phyloP scores from a whole-genome alignment of 2,329 filamentous ascomycete genomes.

The Xylariaceae sp. region DNA sequence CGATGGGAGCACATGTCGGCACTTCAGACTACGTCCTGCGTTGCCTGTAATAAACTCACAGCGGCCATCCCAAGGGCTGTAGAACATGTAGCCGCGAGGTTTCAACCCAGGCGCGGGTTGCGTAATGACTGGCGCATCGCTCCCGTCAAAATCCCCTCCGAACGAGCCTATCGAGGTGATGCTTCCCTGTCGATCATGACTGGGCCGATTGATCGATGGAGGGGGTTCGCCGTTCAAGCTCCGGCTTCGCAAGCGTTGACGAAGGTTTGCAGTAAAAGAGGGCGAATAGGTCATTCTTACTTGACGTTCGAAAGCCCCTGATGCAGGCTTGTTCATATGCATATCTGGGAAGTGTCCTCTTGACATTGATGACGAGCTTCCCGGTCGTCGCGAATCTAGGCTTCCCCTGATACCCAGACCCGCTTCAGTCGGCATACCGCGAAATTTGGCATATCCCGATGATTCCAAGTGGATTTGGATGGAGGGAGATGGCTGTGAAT shows the following conservation, averaged over 20 bases:
- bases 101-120: conserved; percentile 46
- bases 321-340: conserved; percentile 11
- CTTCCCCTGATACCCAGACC: conserved; percentile 19
- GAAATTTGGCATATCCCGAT: conserved; percentile 56
- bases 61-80: conserved; percentile 79
- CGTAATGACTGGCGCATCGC: conserved; percentile 34
- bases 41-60: conserved; percentile 82
- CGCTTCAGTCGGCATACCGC: conserved; percentile 41
- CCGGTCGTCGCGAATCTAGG: conserved; percentile 27
- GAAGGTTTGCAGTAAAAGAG: conserved; percentile 45
- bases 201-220: conserved; percentile 25
- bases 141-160: conserved; percentile 27
- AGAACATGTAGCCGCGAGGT: conserved; percentile 69
- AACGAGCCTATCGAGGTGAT: conserved; percentile 34
- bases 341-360: conserved; percentile 13
- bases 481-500: conserved; percentile 33
- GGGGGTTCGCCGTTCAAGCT: conserved; percentile 24
- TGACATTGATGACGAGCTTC: conserved; percentile 18
- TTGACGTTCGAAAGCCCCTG: conserved; percentile 47
- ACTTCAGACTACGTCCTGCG: conserved; percentile 70
- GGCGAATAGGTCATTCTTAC: conserved; percentile 56
- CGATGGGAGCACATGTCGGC: conserved; percentile 64
- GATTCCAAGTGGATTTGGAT: conserved; percentile 53
- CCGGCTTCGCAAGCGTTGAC: conserved; percentile 40
- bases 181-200: conserved; percentile 32